A percentile compares a stretch with the other conserved stretches of the same genome.
Conservation (phyloP, 257 asterid genomes). For the Gynochthodes officinalis region DNA sequence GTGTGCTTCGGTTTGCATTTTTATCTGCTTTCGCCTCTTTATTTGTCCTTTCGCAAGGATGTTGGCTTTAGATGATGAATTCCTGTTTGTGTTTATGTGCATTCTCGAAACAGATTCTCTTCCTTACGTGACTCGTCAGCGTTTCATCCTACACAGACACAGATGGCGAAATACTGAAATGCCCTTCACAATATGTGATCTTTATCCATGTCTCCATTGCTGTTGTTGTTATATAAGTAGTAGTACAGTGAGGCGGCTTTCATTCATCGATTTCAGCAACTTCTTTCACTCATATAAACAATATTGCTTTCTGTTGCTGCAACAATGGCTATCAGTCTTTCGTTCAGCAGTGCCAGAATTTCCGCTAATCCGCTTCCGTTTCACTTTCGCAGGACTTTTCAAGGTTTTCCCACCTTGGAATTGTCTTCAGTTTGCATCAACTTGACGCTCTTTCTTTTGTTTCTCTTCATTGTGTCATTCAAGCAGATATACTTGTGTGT, state of each 20-base stretch:
- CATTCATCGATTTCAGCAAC: conserved; percentile 32
- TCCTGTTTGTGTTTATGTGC: conserved; percentile 46
- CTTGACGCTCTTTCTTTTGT: conserved; percentile 59
- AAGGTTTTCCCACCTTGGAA: conserved; percentile 58
- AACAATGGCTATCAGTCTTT: conserved; percentile 68
- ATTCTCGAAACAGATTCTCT: conserved; percentile 57
- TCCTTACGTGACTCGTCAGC: conserved; percentile 56
- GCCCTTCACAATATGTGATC: conserved; percentile 60
- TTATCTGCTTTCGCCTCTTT: conserved; percentile 6
- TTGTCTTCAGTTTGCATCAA: conserved; percentile 71
- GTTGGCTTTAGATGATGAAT: conserved; percentile 36
- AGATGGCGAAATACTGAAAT: conserved; percentile 82
- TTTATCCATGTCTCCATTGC: conserved; percentile 24
- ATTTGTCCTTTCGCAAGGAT: conserved; percentile 20
- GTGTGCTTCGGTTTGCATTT: not conserved
- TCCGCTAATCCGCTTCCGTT: conserved; percentile 19
- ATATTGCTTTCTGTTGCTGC: conserved; percentile 15
- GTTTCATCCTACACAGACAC: conserved; percentile 33
- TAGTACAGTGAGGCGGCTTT: conserved; percentile 20
- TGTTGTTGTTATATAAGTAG: conserved; percentile 5
- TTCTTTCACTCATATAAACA: conserved; percentile 21
- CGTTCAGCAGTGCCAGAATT: conserved; percentile 23
- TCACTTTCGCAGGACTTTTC: conserved; percentile 29
- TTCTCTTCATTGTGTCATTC: conserved; percentile 61
- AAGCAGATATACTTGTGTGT: conserved; percentile 56